phyloP scores from a whole-genome alignment of 2,329 filamentous ascomycete genomes.

The Phialocephala subalpina region DNA sequence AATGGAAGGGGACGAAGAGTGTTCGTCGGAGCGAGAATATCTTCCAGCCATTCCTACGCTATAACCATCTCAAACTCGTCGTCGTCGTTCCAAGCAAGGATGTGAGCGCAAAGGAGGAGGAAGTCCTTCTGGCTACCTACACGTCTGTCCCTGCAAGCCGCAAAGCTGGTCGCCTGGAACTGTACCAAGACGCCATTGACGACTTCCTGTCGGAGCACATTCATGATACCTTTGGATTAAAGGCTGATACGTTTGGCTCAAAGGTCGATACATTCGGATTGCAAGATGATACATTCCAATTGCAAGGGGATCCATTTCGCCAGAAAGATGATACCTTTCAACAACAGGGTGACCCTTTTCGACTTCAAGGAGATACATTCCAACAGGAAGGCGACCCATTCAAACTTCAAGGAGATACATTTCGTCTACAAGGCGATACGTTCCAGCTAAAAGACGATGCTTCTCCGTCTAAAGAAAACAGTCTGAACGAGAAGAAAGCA shows the following conservation, averaged over 20 bases:
- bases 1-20: slow-evolving; percentile 25
- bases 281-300: too few relatives aligned
- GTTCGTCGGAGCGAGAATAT: slow-evolving; percentile 5
- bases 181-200: slow-evolving; percentile 25
- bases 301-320: too few relatives aligned
- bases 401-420: too few relatives aligned
- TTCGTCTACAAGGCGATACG: too few relatives aligned
- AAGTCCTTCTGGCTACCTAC: slow-evolving; percentile 23
- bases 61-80: slow-evolving; percentile 28
- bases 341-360: too few relatives aligned
- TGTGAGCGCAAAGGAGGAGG: not conserved
- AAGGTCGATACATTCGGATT: too few relatives aligned
- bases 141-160: slow-evolving; percentile 19
- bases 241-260: too few relatives aligned
- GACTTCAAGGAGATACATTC: too few relatives aligned
- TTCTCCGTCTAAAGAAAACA: not conserved
- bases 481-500: not conserved
- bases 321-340: too few relatives aligned
- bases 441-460: not conserved
- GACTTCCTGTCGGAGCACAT: slow-evolving; percentile 12
- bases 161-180: slow-evolving; percentile 27
- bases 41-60: slow-evolving; percentile 15
- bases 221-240: not conserved
- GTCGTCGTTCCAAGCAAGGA: slow-evolving; percentile 11
- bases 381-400: too few relatives aligned